Evolutionary conservation across 352 stramenopile genomes (phyloP), one percentile per base, ranked within the genome.

Genomic region (Pythium aquatile): DNA sequence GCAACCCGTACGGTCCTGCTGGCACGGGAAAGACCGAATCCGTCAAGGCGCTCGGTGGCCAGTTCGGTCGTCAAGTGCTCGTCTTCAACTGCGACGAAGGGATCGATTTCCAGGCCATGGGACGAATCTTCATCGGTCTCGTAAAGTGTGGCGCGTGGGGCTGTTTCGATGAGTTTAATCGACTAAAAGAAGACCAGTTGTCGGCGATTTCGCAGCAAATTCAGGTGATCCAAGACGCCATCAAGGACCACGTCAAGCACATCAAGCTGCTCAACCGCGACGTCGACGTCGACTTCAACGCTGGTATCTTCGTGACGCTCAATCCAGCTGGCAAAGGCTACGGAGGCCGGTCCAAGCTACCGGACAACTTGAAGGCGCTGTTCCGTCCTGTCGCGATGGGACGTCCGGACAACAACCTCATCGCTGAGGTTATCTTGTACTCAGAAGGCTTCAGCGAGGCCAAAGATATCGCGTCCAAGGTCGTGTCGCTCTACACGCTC

Each of bases 141-240:
- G 84, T 97, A 29, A 93, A 96, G 68, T 95, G 77, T 55, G 91
- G 91, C 29, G 90, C 87, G 13, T 97, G 90, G 90, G 90, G 90
- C 52, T 97, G 90, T 68, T 97, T 97, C 59, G 90, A 97, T 55
- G 90, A 97, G 59, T 97, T 97, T 62, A 97, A 97, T 66, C 84
- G 90, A 8, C 73, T 97, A 17, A 96, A 97, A 68, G 83, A 91
- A 55, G 88, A 97, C 58, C 80, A 96, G 71, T 72, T 97, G 2
- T 94, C 82, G 26, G 90, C 86, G 10, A 88, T 97, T 40, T 93
- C 80, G 1, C 87, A 96, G 72, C 90, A 97, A 63, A 95, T 97
- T 54, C 86, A 97, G 64, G 66, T 94, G 28, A 97, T 97, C 63
- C 85, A 96, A 64, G 82, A 92, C 65, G 88, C 88, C 2, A 93